Conservation (phyloP, 2,329 filamentous ascomycete genomes). For the Rutstroemia sp. region DNA sequence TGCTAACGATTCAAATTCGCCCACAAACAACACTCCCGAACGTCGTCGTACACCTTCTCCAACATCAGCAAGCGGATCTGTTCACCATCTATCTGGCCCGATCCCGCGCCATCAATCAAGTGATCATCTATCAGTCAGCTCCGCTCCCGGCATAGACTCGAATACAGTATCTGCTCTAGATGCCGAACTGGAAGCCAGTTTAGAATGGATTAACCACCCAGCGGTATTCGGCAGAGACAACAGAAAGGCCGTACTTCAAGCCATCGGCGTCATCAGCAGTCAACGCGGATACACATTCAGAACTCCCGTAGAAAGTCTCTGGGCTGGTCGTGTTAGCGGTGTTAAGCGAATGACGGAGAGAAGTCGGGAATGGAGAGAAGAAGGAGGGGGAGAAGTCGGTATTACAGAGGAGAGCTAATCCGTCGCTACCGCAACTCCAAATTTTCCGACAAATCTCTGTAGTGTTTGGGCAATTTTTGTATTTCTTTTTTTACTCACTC, state of each 20-base stretch:
- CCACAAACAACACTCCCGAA: slow-evolving; percentile 26
- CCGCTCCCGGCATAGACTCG: slow-evolving; percentile 70
- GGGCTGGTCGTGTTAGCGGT: slow-evolving; percentile 76
- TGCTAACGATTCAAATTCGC: slow-evolving; percentile 17
- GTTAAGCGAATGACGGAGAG: slow-evolving; percentile 75
- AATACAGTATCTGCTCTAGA: slow-evolving; percentile 80
- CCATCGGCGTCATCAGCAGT: slow-evolving; percentile 92
- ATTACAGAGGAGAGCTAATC: slow-evolving; percentile 29
- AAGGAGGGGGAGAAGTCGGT: slow-evolving; percentile 37
- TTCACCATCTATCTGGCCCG: slow-evolving; percentile 29
- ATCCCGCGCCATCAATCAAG: slow-evolving; percentile 46
- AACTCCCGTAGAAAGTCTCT: slow-evolving; percentile 80
- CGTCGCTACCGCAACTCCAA: no score
- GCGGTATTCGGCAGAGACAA: slow-evolving; percentile 91
- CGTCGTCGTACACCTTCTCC: slow-evolving; percentile 36
- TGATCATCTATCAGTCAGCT: slow-evolving; percentile 40
- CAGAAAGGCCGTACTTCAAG: slow-evolving; percentile 90
- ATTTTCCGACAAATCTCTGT: background rate
- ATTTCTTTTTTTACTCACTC: background rate
- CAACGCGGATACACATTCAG: slow-evolving; percentile 92
- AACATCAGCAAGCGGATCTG: slow-evolving; percentile 20
- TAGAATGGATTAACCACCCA: slow-evolving; percentile 98
- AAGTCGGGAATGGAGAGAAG: slow-evolving; percentile 89
- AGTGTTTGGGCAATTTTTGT: background rate
- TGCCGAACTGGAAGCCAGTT: slow-evolving; percentile 76